These are phyloP conservation scores for Clohesyomyces aquaticus DNA, from an alignment of 495 filamentous ascomycete genomes.

Conservation along the genomic window DNA sequence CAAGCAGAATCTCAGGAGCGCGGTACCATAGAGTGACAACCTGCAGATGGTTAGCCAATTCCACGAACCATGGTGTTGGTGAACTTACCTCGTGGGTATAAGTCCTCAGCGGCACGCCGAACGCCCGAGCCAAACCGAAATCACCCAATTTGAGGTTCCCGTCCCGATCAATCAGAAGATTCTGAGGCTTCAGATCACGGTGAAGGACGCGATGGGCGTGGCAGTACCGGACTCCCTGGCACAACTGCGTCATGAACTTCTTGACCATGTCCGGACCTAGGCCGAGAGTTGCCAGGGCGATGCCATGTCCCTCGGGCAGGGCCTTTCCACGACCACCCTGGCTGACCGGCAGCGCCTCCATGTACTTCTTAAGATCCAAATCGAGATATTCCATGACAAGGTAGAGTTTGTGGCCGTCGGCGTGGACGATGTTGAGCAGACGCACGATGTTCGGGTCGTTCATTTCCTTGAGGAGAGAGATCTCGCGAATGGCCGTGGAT, in stretches of 20 bases:
- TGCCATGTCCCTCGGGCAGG: conserved; percentile 74
- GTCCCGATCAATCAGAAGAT: conserved; percentile 90
- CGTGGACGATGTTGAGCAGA: conserved; percentile 98
- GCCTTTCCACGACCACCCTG: conserved; percentile 90
- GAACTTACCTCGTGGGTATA: conserved; percentile 86
- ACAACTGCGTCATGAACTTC: conserved; percentile 95
- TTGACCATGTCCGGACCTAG: conserved; percentile 91
- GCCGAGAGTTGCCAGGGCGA: conserved; percentile 70
- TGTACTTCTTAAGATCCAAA: conserved; percentile 98
- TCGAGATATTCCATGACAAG: conserved; percentile 99
- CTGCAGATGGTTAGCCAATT: conserved; percentile 45
- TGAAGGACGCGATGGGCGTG: conserved; percentile 94
- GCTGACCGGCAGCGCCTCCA: conserved; percentile 91
- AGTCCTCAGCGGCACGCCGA: conserved; percentile 92
- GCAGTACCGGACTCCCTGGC: conserved; percentile 90
- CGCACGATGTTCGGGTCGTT: conserved; percentile 98
- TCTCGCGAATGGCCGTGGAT: conserved; percentile 97
- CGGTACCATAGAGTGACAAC: conserved; percentile 99
- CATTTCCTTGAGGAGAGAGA: conserved; percentile 98
- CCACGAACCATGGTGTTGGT: background rate
- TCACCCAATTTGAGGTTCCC: conserved; percentile 97
- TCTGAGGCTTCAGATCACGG: conserved; percentile 97
- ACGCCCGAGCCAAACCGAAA: conserved; percentile 94
- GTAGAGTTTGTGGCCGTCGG: conserved; percentile 96
- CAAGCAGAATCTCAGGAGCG: conserved; percentile 94